Evolutionary conservation across 306 rosid species (phyloP), one percentile per base, ranked within the genome.

Genomic region (Purshia tridentata): DNA sequence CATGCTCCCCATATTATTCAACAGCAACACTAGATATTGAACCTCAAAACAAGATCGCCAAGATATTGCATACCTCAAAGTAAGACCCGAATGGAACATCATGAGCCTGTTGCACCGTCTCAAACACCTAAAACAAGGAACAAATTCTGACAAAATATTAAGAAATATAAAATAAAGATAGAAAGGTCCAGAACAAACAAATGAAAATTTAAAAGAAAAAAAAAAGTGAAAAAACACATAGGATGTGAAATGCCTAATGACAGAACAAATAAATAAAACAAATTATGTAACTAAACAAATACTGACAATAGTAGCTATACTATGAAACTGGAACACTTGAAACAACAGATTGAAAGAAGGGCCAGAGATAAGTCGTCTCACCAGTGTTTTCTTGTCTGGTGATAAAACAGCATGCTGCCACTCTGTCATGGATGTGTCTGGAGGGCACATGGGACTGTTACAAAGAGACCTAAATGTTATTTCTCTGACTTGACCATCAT

Each of bases 361-460:
- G 15, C 63, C 41, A 76, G 77, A 69, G 37, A 69, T 16, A 81
- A 68, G 82, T 50, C 72, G 52, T 35, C 81, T 74, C 72, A 94
- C 99, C 97, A 94, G 84, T 65, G 54, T 83, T 70, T 76, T 83
- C 85, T 84, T 91, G 90, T 94, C 97, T 46, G 84, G 83, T 59
- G 95, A 87, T 70, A 86, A 76, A 73, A 88, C 95, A 75, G 73
- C 78, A 86, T 91, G 97, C 70, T 94, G 99, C 83, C 85, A 94
- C 84, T 94, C 99, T n/a, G 99, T 91, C 96, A 94, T 89, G 56
- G 97, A 96, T 20, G 96, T 91, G 86, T 94, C 99, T 5, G 99
- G 97, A 56, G 99, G 99, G 81, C 99, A 94, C 99, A 94, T 94
- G 53, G 99, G 99, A 70, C 96, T 94, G 81, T 89, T 86, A 81